Evolutionary conservation across 192 early-diverging fungal genomes (phyloP).

Genomic region (Backusella luteola): DNA sequence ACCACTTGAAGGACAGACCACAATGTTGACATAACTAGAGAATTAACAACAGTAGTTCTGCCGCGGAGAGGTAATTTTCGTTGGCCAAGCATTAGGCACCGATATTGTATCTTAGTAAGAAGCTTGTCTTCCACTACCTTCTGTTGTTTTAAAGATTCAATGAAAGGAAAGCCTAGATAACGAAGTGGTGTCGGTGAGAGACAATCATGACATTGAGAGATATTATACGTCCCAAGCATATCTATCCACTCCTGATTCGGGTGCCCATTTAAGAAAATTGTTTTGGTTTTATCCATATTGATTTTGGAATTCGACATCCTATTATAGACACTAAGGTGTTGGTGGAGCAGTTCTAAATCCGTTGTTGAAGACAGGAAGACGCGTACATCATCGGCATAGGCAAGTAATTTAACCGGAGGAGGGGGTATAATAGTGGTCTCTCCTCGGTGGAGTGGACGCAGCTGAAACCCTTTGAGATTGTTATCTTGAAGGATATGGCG

Average conservation of each 20-base stretch:
- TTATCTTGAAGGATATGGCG: background rate
- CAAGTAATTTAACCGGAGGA: background rate
- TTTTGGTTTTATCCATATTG: background rate
- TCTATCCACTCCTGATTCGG: background rate
- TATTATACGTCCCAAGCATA: background rate
- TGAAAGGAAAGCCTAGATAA: background rate
- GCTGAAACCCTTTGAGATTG: background rate
- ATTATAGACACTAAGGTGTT: background rate
- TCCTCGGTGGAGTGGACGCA: background rate
- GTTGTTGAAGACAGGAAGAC: background rate
- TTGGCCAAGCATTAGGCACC: background rate
- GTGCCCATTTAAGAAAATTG: background rate
- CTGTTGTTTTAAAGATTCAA: background rate
- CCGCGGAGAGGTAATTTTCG: background rate
- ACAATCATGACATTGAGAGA: background rate
- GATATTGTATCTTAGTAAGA: background rate
- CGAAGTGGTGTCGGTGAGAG: background rate
- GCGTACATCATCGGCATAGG: background rate
- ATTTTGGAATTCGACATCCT: background rate
- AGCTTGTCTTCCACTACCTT: background rate
- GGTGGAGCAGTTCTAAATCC: background rate
- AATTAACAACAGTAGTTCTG: background rate
- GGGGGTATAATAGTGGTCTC: background rate
- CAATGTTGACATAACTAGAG: background rate
- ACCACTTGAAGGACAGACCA: background rate